phyloP scores from a whole-genome alignment of 306 rosid genomes.

The Castanopsis chinensis region DNA sequence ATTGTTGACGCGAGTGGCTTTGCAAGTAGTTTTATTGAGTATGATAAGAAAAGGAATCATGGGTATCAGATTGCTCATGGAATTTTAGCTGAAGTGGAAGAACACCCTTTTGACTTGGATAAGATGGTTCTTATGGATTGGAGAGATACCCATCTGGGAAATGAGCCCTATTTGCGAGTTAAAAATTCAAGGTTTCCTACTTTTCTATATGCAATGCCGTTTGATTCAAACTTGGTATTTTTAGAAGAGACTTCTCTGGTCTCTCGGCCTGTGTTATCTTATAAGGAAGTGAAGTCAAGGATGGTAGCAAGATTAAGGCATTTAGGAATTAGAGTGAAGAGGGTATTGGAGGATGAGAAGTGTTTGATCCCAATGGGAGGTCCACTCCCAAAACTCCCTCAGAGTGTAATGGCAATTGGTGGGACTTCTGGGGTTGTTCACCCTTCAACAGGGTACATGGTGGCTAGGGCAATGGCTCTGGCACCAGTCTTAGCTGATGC shows the following conservation, averaged over 20 bases:
- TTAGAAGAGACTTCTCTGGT: constrained; percentile 88
- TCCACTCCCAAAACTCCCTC: constrained; percentile 66
- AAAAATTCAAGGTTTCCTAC: constrained; percentile 60
- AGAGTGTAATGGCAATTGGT: constrained; percentile 71
- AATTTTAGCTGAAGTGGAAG: constrained; percentile 70
- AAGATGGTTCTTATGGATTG: constrained; percentile 73
- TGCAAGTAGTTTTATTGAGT: constrained; percentile 41
- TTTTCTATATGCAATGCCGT: constrained; percentile 92
- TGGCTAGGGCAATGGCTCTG: constrained; percentile 63
- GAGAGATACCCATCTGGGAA: constrained; percentile 76
- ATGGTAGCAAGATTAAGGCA: constrained; percentile 88
- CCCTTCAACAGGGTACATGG: constrained; percentile 88
- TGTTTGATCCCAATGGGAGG: constrained; percentile 98
- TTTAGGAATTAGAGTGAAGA: constrained; percentile 68
- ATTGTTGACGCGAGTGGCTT: constrained; percentile 88
- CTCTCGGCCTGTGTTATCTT: constrained; percentile 64
- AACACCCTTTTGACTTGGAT: constrained; percentile 75
- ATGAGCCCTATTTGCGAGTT: constrained; percentile 58
- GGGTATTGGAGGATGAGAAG: constrained; percentile 72
- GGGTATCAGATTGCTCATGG: constrained; percentile 90
- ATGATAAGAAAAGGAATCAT: constrained; percentile 46
- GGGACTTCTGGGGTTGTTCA: constrained; percentile 78
- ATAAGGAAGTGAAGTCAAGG: constrained; percentile 56
- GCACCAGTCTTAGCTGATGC: constrained; percentile 53
- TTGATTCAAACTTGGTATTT: constrained; percentile 64